Evolutionary conservation across 2,329 filamentous ascomycete species (phyloP).

Genomic region (Paraphaeosphaeria sporulosa): DNA sequence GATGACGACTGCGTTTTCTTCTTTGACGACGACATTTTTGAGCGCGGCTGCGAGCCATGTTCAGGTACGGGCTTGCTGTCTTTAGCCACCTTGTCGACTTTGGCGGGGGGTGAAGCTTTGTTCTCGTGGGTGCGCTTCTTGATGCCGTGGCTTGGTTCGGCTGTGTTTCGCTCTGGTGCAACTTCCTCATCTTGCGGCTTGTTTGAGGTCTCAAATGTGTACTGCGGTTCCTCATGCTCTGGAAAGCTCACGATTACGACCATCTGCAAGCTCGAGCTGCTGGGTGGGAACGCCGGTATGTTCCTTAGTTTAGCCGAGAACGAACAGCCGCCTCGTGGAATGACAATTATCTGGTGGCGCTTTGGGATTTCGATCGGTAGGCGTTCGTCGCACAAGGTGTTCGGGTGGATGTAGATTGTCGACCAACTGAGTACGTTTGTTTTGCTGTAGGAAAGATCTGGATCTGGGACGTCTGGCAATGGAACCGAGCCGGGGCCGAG

Average conservation of each 20-base stretch:
- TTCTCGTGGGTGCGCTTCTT: constrained; percentile 11
- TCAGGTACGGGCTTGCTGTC: constrained; percentile 25
- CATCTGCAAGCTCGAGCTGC: constrained; percentile 71
- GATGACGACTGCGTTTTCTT: constrained; percentile 32
- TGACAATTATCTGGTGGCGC: constrained; percentile 77
- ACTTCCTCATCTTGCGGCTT: constrained; percentile 16
- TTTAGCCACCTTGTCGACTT: constrained; percentile 8
- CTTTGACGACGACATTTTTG: constrained; percentile 19
- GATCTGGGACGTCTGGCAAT: constrained; percentile 65
- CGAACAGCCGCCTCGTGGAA: constrained; percentile 82
- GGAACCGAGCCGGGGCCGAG: constrained; percentile 72
- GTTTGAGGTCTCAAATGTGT: constrained; percentile 29
- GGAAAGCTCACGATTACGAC: constrained; percentile 78
- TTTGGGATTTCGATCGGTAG: constrained; percentile 61
- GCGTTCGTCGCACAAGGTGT: constrained; percentile 68
- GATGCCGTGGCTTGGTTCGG: neutral
- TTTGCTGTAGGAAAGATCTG: constrained; percentile 42
- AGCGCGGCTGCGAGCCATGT: constrained; percentile 1
- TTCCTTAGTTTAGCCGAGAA: constrained; percentile 85
- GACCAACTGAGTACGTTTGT: constrained; percentile 69
- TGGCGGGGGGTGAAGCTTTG: constrained; percentile 4
- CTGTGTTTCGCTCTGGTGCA: neutral
- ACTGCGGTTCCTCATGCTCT: constrained; percentile 49
- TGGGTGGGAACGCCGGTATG: constrained; percentile 79
- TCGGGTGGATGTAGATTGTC: constrained; percentile 72